Percentiles rank a stretch among this genome's conserved stretches.
Conservation (phyloP, 768 basidiomycete genomes). For the Rhizopogon vesiculosus region DNA sequence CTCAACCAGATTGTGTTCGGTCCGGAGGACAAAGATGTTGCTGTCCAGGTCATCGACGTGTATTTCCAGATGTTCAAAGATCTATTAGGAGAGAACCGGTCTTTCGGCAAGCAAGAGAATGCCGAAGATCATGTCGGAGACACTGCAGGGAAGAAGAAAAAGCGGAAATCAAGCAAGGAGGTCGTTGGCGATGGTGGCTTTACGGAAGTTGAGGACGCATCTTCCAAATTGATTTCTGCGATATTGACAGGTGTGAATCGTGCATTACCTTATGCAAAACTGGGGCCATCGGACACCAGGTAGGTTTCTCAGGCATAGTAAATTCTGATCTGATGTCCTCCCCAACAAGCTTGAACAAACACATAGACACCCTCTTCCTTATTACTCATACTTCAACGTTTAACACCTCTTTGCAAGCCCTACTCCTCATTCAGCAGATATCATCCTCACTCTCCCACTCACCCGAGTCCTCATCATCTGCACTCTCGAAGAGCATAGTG, state of each 20-base stretch:
- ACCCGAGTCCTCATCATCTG: conserved; percentile 34
- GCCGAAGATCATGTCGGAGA: conserved; percentile 30
- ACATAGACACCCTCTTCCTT: conserved; percentile 90
- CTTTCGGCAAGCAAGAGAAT: conserved; percentile 15
- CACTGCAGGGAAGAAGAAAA: conserved; percentile 14
- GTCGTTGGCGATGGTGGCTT: conserved; percentile 61
- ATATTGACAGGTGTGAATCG: conserved; percentile 94
- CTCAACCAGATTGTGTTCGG: conserved; percentile 88
- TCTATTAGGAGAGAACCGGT: conserved; percentile 61
- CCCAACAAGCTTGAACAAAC: conserved; percentile 62
- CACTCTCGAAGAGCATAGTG: conserved; percentile 42
- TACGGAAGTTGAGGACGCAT: conserved; percentile 69
- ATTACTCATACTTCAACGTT: conserved; percentile 96
- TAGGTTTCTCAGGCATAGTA: conserved; percentile 28
- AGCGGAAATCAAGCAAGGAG: conserved; percentile 35
- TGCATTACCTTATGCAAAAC: conserved; percentile 86
- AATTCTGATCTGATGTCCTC: conserved; percentile 1
- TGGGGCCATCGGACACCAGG: conserved; percentile 65
- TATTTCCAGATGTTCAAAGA: conserved; percentile 96
- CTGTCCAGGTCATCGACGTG: conserved; percentile 74
- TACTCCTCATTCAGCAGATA: conserved; percentile 86
- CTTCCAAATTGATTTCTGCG: conserved; percentile 83
- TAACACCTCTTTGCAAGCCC: conserved; percentile 92
- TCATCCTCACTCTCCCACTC: conserved; percentile 45
- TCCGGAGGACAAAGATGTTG: conserved; percentile 64